A percentile compares a stretch with the other conserved stretches of the same genome.
phyloP scores from a whole-genome alignment of 1,284 basidiomycete genomes.

The Irpex lacteus region DNA sequence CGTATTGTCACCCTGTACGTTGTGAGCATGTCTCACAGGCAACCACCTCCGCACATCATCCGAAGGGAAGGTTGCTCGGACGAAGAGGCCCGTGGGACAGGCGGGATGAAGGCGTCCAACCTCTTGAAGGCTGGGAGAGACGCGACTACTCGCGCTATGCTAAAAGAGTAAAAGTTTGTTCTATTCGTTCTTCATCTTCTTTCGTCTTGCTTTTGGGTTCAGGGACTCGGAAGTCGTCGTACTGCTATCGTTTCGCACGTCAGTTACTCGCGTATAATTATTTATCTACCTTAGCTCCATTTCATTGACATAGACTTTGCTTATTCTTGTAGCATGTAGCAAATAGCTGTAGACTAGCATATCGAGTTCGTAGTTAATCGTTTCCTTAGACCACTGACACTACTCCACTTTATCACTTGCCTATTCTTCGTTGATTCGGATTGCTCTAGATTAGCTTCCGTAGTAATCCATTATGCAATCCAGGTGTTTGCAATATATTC shows the following conservation, averaged over 20 bases:
- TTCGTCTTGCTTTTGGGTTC: background rate
- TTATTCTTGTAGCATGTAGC: constrained; percentile 2
- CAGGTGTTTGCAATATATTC: background rate
- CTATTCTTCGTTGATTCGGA: background rate
- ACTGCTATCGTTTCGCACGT: background rate
- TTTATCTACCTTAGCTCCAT: constrained; percentile 1
- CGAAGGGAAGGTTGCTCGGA: constrained; percentile 40
- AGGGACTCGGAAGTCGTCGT: background rate
- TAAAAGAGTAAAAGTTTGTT: constrained; percentile 30
- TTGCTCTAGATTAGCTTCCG: background rate
- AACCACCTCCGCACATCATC: constrained; percentile 51
- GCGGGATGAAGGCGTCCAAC: constrained; percentile 79
- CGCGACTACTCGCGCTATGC: constrained; percentile 70
- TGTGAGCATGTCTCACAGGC: constrained; percentile 67
- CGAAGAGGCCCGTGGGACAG: constrained; percentile 74
- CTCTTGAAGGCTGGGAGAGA: constrained; percentile 88
- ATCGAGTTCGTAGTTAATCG: background rate
- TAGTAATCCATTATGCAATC: background rate
- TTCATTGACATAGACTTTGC: background rate
- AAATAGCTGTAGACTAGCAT: constrained; percentile 6
- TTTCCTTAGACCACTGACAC: background rate
- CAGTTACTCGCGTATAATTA: constrained; percentile 3
- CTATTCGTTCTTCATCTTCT: background rate
- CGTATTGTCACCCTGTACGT: constrained; percentile 85
- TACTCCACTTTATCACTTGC: background rate